These are phyloP conservation scores for Kalmanozyma brasiliensis DNA, from an alignment of 1,284 basidiomycete species.

Conservation along the genomic window DNA sequence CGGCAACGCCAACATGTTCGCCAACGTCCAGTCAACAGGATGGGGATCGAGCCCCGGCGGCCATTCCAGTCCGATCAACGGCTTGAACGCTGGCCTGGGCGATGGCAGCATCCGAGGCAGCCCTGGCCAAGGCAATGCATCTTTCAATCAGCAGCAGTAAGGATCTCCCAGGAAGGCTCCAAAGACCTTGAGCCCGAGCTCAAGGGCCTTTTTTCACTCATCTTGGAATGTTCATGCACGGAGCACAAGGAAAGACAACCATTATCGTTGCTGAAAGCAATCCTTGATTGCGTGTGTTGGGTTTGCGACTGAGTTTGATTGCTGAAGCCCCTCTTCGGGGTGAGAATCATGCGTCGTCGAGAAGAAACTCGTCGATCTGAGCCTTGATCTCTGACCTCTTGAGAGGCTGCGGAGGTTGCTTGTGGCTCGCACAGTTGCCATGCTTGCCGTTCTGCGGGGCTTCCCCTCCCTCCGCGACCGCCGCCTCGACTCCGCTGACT, in stretches of 20 bases:
- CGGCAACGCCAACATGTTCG: conserved; percentile 5
- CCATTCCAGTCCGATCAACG: conserved; percentile 10
- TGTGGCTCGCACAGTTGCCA: conserved; percentile 9
- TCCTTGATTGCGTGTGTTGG: background rate
- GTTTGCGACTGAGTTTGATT: background rate
- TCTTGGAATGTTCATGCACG: background rate
- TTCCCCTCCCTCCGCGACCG: conserved; percentile 1
- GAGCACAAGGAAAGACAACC: background rate
- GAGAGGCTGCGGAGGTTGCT: conserved; percentile 16
- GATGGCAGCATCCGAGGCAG: conserved; percentile 10
- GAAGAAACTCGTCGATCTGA: conserved; percentile 39
- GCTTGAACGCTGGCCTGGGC: background rate
- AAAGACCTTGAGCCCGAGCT: too few species aligned
- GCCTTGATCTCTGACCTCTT: conserved; percentile 36
- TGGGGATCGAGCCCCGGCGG: conserved; percentile 18
- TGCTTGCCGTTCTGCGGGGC: background rate
- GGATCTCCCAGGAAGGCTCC: too few species aligned
- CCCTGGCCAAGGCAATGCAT: conserved; percentile 9
- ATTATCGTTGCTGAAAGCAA: background rate
- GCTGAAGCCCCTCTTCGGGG: background rate
- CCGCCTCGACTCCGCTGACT: background rate
- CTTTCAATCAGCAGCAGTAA: conserved; percentile 5
- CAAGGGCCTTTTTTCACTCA: background rate
- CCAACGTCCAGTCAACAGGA: conserved; percentile 11
- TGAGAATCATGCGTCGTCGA: conserved; percentile 16